Conservation (phyloP, 2,329 filamentous ascomycete species). For the Rugonectria rugulosa region DNA sequence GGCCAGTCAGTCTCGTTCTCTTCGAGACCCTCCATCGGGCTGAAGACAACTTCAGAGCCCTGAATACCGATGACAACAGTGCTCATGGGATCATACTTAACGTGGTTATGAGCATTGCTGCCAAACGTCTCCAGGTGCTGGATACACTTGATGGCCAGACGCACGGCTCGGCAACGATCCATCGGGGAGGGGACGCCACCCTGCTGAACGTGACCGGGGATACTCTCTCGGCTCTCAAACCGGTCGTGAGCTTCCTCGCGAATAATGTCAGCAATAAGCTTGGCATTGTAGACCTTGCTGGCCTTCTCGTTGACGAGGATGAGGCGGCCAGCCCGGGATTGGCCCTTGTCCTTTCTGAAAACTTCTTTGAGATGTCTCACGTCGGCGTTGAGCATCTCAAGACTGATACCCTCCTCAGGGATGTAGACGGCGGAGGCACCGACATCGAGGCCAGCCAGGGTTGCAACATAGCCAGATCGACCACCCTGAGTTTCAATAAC, state of each 20-base stretch:
- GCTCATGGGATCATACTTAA: slow-evolving; percentile 77
- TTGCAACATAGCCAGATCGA: slow-evolving; percentile 91
- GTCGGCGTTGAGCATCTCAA: slow-evolving; percentile 91
- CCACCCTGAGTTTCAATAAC: slow-evolving; percentile 98
- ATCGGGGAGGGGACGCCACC: slow-evolving; percentile 92
- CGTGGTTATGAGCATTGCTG: slow-evolving; percentile 69
- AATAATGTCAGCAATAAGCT: slow-evolving; percentile 95
- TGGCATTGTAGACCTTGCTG: slow-evolving; percentile 87
- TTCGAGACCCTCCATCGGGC: slow-evolving; percentile 81
- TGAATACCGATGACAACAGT: slow-evolving; percentile 89
- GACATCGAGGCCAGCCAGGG: slow-evolving; percentile 87
- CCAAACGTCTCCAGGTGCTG: slow-evolving; percentile 86
- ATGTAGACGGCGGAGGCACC: slow-evolving; percentile 95
- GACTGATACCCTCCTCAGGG: slow-evolving; percentile 92
- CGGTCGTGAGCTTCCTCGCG: slow-evolving; percentile 89
- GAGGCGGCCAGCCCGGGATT: slow-evolving; percentile 88
- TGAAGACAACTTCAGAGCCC: slow-evolving; percentile 89
- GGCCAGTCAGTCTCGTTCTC: slow-evolving; percentile 90
- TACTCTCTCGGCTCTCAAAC: slow-evolving; percentile 91
- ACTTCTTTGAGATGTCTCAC: slow-evolving; percentile 88
- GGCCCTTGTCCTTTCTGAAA: slow-evolving; percentile 85
- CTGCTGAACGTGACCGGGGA: slow-evolving; percentile 94
- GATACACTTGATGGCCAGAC: slow-evolving; percentile 93
- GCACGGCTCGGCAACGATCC: slow-evolving; percentile 91
- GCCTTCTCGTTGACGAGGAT: slow-evolving; percentile 98